Evolutionary conservation across 116 monocot species (phyloP).

Genomic region (Thalassia testudinum): DNA sequence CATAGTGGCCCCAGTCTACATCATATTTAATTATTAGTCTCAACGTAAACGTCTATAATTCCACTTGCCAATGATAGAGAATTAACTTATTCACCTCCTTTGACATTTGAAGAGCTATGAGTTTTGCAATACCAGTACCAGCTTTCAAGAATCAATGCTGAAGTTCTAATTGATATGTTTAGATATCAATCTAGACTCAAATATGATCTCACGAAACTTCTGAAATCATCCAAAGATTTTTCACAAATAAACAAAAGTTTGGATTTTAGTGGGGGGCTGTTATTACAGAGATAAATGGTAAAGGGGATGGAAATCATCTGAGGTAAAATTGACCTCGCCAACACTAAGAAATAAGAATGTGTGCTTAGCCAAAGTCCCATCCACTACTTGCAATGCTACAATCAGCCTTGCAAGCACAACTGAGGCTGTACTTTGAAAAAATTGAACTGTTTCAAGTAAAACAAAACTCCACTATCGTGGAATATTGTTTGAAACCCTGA

Average conservation of each 20-base stretch:
- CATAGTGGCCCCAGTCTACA: constrained; percentile 53
- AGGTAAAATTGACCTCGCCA: constrained; percentile 25
- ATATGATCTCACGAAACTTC: too few relatives aligned
- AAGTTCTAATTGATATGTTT: too few relatives aligned
- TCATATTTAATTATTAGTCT: neutral
- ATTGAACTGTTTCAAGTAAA: neutral
- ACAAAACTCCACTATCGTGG: too few relatives aligned
- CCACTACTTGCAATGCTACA: constrained; percentile 32
- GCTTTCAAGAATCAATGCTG: constrained; percentile 54
- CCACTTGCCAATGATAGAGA: neutral
- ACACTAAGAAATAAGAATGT: constrained; percentile 57
- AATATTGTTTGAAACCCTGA: too few relatives aligned
- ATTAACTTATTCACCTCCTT: constrained; percentile 35
- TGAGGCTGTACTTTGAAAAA: constrained; percentile 37
- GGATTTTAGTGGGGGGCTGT: too few relatives aligned
- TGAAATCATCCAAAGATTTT: too few relatives aligned
- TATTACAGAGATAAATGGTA: neutral
- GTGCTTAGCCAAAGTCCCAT: constrained; percentile 43
- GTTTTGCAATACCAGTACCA: constrained; percentile 96
- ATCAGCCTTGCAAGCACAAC: constrained; percentile 47
- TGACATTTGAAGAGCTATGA: constrained; percentile 92
- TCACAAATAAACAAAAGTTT: too few relatives aligned
- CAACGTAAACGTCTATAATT: neutral
- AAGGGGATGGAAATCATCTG: neutral
- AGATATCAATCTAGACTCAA: too few relatives aligned